A percentile compares a stretch with the other conserved stretches of the same genome.
Evolutionary conservation across 495 filamentous ascomycete genomes (phyloP).

Genomic region (Parmelia sp.): DNA sequence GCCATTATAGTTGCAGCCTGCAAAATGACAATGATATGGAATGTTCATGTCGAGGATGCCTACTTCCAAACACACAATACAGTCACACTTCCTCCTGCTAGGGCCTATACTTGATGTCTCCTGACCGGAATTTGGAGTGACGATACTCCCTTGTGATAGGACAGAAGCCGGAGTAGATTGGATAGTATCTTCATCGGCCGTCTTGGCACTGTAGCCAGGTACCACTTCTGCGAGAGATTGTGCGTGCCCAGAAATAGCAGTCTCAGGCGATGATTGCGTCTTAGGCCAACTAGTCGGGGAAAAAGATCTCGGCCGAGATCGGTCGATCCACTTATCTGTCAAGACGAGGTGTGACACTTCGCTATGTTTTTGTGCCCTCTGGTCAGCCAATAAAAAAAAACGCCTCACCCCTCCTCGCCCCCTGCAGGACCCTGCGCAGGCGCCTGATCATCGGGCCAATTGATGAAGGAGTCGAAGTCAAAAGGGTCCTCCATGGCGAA

Average conservation of each 20-base stretch:
- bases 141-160: neutral
- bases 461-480: slow-evolving; percentile 1
- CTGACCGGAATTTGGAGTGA: neutral
- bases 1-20: neutral
- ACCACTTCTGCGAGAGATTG: neutral
- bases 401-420: neutral
- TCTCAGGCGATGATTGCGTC: neutral
- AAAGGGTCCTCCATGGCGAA: neutral
- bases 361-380: neutral
- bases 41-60: neutral
- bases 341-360: too few relatives aligned
- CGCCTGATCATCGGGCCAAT: neutral
- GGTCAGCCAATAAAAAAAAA: slow-evolving; percentile 9
- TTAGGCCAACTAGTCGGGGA: neutral
- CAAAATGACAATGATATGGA: neutral
- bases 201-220: neutral
- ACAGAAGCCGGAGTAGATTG: neutral
- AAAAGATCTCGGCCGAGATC: neutral
- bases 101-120: neutral
- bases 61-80: neutral
- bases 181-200: neutral
- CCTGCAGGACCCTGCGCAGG: neutral
- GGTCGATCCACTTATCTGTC: too few relatives aligned
- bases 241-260: neutral
- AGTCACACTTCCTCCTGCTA: neutral